Base-by-base conservation (phyloP, 257 asterid species). In the Solanum virginianum region DNA sequence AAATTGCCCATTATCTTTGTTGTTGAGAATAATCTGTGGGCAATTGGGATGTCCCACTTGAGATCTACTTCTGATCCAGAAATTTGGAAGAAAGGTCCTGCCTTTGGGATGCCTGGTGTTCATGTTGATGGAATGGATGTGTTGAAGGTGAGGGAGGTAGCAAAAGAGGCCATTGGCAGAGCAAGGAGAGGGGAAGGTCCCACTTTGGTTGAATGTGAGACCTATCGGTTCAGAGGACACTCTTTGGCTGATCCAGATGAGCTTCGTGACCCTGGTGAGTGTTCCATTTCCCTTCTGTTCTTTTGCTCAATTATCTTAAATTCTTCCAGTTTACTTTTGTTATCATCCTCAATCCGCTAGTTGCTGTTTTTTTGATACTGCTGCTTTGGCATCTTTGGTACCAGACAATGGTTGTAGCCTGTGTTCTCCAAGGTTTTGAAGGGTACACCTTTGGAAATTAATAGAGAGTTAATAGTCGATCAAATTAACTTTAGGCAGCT, bases 81-180 rank as follows among this genome's bases (percentile, higher is more conserved):
- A 68, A 97, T 97, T 85, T 97, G 98, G 98, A 97, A 97, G 92
- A 97, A 97, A 85, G 99, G 99, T 26, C 98, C 98, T 0, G 98
- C 98, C 10, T 97, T 95, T 87, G 99, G 98, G 63, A 95, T 97
- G 98, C 98, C 98, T 2, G 99, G 98, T 72, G 92, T 97, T 68
- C 99, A 95, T 85, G 98, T 97, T 83, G 98, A 95, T 86, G 98
- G 99, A 83, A 95, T 97, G 99, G 98, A 97, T 85, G 98, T 97
- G 39, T 91, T 97, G 89, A 97, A 97, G 92, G 98, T 97, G 62
- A 95, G 98, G 90, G 99, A 95, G 88, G 98, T 97, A 8, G 99
- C 98, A 22, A 87, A 89, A 86, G 98, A 97, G 89, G 99, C 98
- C 81, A 86, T 97, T 65, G 91, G 83, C 54, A 90, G 99, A 89